These are phyloP conservation scores for Pseudisothecium myosuroides DNA, from an alignment of 225 moss, liverwort and hornwort genomes.

Conservation along the genomic window DNA sequence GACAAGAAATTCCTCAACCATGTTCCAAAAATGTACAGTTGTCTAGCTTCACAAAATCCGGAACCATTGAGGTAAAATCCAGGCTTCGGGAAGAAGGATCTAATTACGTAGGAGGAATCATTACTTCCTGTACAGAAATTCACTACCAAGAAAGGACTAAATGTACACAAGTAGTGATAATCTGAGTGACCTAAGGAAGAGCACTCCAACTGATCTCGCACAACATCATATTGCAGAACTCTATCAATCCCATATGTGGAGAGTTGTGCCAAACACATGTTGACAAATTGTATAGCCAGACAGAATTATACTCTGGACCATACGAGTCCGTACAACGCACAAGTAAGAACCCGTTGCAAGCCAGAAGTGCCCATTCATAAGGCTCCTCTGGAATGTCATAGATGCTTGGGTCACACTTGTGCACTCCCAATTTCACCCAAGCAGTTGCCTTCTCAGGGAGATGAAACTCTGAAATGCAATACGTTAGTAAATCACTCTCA, in stretches of 20 bases:
- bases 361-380: neutral
- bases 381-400: neutral
- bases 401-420: neutral
- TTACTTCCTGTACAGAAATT: neutral
- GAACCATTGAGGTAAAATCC: neutral
- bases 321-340: neutral
- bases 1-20: neutral
- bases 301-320: neutral
- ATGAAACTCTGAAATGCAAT: neutral
- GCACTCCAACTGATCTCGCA: neutral
- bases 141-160: neutral
- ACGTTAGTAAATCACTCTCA: neutral
- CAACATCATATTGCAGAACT: rapidly evolving
- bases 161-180: neutral
- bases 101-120: neutral
- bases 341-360: neutral
- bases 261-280: neutral
- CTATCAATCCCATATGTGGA: neutral
- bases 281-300: neutral
- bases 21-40: neutral
- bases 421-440: neutral
- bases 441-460: neutral
- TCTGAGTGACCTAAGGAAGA: neutral
- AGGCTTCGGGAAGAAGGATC: neutral
- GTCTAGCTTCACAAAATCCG: neutral